Base-by-base conservation (phyloP, 208 protist species). In the Naegleria lovaniensis region DNA sequence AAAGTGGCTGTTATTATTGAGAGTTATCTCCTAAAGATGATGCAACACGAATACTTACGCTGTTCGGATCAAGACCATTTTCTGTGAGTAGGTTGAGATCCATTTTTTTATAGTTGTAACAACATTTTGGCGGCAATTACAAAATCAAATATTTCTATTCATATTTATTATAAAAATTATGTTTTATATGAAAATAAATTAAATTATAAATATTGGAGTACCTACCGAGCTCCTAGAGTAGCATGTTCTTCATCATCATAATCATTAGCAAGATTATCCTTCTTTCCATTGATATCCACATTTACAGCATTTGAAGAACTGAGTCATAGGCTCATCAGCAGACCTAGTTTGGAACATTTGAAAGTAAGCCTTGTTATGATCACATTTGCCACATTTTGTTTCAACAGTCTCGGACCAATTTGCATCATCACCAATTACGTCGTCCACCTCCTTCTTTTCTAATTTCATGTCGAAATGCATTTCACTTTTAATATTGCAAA, bases 271-370 rank as follows among this genome's bases (percentile, higher is more conserved):
- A 58, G 15, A 58, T 79, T 79, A 79, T 29, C 67, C 67, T 79
- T 79, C 67, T 25, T 79, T 89, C 85, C 85, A 89, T 89, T 89
- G 85, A 89, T 67, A n/a, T 29, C 85, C 89, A 91, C 83, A 91
- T 38, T 88, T 91, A n/a, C 25, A 38, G 40, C 90, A 91, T n/a
- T 91, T 86, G 52, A 58, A 91, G 76, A 91, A 91, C 79, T 85
- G 43, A n/a, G 90, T 91, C 86, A 90, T 90, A 13, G 90, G 90
- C 40, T 91, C 90, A 91, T 91, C 90, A 43, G 90, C 90, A 9
- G 76, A 88, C 25, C 90, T 33, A 52, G 85, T 85, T 75, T 91
- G 90, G 25, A 91, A 89, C n/a, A 41, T 43, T 41, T 39, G 19
- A 76, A 90, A 90, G 25, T 88, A 88, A 59, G 90, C 90, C 29